Evolutionary conservation across 2,329 filamentous ascomycete species (phyloP).

Genomic region (Aspergillus carbonarius): DNA sequence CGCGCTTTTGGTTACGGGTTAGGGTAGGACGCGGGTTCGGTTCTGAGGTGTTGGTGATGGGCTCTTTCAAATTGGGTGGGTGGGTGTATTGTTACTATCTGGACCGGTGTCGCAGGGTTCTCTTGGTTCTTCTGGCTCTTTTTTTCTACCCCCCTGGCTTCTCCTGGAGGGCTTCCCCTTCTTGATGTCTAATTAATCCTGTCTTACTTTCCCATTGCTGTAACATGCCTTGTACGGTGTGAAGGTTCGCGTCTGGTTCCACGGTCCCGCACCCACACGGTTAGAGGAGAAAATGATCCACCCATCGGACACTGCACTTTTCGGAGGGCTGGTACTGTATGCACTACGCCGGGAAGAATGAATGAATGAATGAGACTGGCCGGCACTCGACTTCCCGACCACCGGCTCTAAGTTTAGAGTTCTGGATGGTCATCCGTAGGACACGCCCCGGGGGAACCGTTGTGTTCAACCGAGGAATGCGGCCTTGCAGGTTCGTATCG

Average conservation of each 20-base stretch:
- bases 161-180: neutral
- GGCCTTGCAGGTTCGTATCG: neutral
- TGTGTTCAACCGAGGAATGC: neutral
- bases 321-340: neutral
- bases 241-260: neutral
- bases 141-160: neutral
- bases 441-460: neutral
- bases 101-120: slow-evolving; percentile 27
- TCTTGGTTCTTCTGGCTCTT: slow-evolving; percentile 5
- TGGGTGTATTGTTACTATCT: slow-evolving; percentile 29
- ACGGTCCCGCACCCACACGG: neutral
- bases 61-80: slow-evolving; percentile 17
- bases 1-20: slow-evolving; percentile 2
- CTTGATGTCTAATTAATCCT: neutral
- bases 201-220: neutral
- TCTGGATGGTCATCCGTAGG: neutral
- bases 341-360: neutral
- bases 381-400: neutral
- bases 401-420: neutral
- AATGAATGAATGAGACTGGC: neutral
- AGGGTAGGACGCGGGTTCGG: slow-evolving; percentile 20
- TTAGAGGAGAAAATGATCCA: neutral
- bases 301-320: neutral
- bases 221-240: neutral
- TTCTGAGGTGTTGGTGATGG: slow-evolving; percentile 27